A percentile compares a stretch with the other conserved stretches of the same genome.
These are phyloP conservation scores for Corymbia maculata DNA, from an alignment of 345 rosid species.

Conservation along the genomic window DNA sequence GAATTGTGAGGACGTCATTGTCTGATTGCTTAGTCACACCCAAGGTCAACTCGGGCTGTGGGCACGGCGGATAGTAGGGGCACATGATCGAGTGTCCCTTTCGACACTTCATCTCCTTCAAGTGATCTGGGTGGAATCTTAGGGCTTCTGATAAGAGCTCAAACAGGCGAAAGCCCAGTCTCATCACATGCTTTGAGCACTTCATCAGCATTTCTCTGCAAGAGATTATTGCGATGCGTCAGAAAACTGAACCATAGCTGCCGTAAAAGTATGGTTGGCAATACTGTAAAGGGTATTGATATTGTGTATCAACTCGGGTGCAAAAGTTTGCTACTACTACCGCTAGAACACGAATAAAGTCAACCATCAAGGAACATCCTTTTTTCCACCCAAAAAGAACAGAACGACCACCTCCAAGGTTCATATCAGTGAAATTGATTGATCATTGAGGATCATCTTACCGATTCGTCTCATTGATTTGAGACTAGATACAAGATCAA, in stretches of 20 bases:
- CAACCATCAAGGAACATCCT: no score
- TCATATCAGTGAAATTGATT: no score
- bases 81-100: no score
- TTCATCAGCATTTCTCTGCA: constrained; percentile 26
- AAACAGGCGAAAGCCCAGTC: constrained; percentile 15
- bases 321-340: no score
- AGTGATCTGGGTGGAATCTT: constrained; percentile 2
- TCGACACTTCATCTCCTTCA: no score
- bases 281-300: background rate
- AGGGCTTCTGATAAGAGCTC: constrained; percentile 40
- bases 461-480: background rate
- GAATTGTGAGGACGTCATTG: no score
- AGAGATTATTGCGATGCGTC: background rate
- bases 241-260: background rate
- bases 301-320: background rate
- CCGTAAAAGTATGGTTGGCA: background rate
- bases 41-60: no score
- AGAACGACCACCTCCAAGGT: no score
- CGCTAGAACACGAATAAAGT: no score
- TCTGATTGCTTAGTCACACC: no score
- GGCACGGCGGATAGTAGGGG: no score
- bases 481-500: background rate
- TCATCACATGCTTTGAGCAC: constrained; percentile 13
- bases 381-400: no score
- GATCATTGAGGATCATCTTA: background rate